Evolutionary conservation across 2,329 filamentous ascomycete genomes (phyloP).

Genomic region (Alternaria ventricosa): DNA sequence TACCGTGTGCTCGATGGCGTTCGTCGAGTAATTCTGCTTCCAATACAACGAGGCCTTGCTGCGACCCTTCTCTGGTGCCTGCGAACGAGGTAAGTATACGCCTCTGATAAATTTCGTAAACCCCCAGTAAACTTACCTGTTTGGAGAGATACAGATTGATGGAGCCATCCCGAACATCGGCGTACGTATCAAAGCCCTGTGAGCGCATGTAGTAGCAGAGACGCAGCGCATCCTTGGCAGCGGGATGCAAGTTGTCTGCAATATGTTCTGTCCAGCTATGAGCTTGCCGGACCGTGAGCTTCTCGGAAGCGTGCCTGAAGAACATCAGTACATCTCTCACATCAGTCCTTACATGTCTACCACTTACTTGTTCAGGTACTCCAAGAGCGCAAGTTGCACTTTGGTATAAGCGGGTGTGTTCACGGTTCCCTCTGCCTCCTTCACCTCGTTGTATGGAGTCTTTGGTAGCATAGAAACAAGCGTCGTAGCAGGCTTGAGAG

Average conservation of each 20-base stretch:
- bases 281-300: conserved; percentile 17
- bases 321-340: not conserved
- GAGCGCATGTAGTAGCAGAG: conserved; percentile 45
- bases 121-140: not conserved
- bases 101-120: not conserved
- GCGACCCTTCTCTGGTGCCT: not conserved
- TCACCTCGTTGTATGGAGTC: conserved; percentile 24
- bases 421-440: conserved; percentile 15
- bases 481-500: conserved; percentile 8
- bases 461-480: conserved; percentile 15
- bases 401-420: conserved; percentile 22
- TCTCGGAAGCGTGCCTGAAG: conserved; percentile 14
- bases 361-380: conserved; percentile 5
- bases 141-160: conserved; percentile 23
- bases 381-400: conserved; percentile 24
- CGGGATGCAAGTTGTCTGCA: conserved; percentile 4
- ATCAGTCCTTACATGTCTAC: not conserved
- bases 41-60: conserved; percentile 25
- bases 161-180: conserved; percentile 7
- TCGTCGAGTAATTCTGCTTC: conserved; percentile 20
- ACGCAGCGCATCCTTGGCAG: conserved; percentile 25
- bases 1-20: not conserved
- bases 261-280: conserved; percentile 21
- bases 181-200: conserved; percentile 30
- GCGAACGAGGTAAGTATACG: not conserved